Evolutionary conservation across 805 yeast genomes (phyloP), one percentile per base, ranked within the genome.

Genomic region (Candida insectalens): DNA sequence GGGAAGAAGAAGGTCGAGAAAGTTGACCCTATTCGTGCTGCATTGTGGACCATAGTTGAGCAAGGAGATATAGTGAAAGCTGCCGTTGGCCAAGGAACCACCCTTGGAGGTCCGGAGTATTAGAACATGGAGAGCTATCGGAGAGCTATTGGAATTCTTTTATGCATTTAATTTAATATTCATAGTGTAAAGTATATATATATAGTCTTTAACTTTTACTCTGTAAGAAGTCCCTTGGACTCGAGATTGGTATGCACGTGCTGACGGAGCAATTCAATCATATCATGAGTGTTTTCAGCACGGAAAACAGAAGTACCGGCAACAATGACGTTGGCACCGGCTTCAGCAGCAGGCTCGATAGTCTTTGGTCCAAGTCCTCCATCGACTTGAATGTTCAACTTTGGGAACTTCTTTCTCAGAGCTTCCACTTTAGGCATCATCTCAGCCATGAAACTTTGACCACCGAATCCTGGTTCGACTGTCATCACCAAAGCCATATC

Each of bases 401-500:
- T 55, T 9, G 96, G 96, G 57, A 68, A 85, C 49, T 67, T 70
- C 25, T 55, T 59, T 59, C 98, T 76, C 47, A 92, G 66, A 20
- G 64, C 66, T 46, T 74, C 79, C 32, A 89, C 97, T 61, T 89
- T 89, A 41, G 94, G 85, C 97, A 92, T 88, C 96, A 89, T 88
- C 38, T 76, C 83, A 14, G 75, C 63, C 96, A 84, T 87, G 66
- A 92, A 92, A 57, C 81, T 82, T 62, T 92, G 98, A 30, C 98
- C 98, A 16, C 98, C 98, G 55, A 92, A 89, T 1, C 98, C 98
- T 10, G 98, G 98, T 62, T 92, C 98, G 23, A 92, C 97, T 3
- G 98, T 92, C 97, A 89, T 92, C 28, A 92, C 80, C 38, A 92
- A 67, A n/a, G 84, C 88, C 96, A 89, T 84, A 57, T 92, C 97